Base-by-base conservation (phyloP, 495 filamentous ascomycete genomes). In the Chaetomidium leptoderma region DNA sequence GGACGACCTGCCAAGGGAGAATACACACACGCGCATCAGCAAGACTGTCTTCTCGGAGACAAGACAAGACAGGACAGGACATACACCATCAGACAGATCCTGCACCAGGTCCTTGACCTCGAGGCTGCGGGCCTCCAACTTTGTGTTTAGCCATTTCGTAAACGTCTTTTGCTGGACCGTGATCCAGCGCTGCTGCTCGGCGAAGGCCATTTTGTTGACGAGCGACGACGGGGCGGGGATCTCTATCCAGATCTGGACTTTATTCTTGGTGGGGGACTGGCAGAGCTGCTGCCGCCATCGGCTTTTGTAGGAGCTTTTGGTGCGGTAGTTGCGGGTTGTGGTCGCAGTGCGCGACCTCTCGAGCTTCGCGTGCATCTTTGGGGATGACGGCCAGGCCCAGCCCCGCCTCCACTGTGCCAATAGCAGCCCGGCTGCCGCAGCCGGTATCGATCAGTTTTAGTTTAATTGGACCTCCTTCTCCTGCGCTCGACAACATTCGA, bases 141-240 rank as follows among this genome's bases (percentile, higher is more conserved):
- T 97, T 58, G 89, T 92, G 72, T 98, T 98, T 53, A 98, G 83
- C 93, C 93, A 97, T 86, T 97, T 97, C 19, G 91, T 95, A 72
- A 97, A 97, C n/a, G 93, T 98, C 82, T 97, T 98, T 72, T 97
- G 88, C 77, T 97, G 92, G 67, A 96, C 92, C 66, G 85, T 90
- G 67, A 97, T 86, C 92, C 92, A 97, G 75, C 86, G 86, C 79
- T 92, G 88, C 78, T 96, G 81, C 64, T 79, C 76, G 56, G 74
- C 71, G 62, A 70, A 78, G 46, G 76, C 78, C 80, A 83, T 83
- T 68, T 72, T 81, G 64, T 59, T 57, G 58, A 30, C 46, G 43
- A 51, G 51, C 3, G 42, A 35, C 53, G 58, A 49, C n/a, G 19
- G 59, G 14, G 47, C 49, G 24, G 49, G 57, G 23, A 47, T 47